Evolutionary conservation across 2,329 filamentous ascomycete species (phyloP), one percentile per base, ranked within the genome.

Genomic region (Diplodia corticola): DNA sequence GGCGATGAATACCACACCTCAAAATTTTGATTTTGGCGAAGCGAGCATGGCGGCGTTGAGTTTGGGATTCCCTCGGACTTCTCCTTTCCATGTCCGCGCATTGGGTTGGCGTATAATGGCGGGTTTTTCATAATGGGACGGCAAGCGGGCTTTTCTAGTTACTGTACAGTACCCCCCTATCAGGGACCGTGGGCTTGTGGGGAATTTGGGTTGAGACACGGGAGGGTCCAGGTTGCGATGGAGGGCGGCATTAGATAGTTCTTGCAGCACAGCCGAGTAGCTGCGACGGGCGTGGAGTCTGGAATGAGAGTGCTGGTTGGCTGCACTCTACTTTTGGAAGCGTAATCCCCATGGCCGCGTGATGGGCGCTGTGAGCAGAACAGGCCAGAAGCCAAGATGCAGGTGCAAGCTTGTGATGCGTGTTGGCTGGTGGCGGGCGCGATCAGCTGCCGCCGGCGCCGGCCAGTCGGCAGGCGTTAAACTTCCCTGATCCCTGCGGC

Each of bases 1-100:
- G 9, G 33, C 57, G 57, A 35, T 26, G 28, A 44, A 20, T 24
- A 49, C 26, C 28, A 28, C 24, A 46, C 22, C 28, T 33, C 26
- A 35, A 49, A 55, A 44, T 44, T 49, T 28, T 65, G 63, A 37
- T 55, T 49, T 55, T 28, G 22, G 28, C 37, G 26, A 49, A 65
- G 63, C 63, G 63, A 65, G 51, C 63, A 65, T 57, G 28, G 35
- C 22, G 63, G 63, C 63, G 63, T 65, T 65, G 24, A 46, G 22
- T 28, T 26, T 22, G 49, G 30, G n/a, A 35, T n/a, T 48, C 13
- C 17, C 26, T 33, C 57, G 48, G 26, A 20, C 33, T 35, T 12
- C 13, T 35, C n/a, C 33, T 44, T 57, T 50, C 37, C 35, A 44
- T 26, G 12, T 49, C 24, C 51, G 33, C 13, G 51, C 63, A 65